Evolutionary conservation across 164 flowering plant species (phyloP).

Genomic region (Vitis riparia): DNA sequence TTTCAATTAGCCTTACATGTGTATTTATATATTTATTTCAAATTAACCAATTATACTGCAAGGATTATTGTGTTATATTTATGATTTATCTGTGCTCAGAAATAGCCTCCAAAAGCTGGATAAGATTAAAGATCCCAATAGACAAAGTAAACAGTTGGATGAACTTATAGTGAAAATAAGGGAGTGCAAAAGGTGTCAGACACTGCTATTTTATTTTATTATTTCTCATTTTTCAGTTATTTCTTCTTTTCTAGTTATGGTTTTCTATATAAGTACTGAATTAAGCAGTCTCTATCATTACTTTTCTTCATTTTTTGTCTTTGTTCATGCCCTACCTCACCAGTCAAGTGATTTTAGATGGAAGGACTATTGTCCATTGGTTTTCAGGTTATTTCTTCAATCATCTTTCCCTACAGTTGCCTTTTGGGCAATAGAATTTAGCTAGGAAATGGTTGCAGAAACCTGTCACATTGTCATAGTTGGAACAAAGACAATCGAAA

Average conservation of each 20-base stretch:
- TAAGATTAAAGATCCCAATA: slow-evolving; percentile 83
- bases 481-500: too few species aligned
- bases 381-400: slow-evolving; percentile 11
- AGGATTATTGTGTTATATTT: not conserved
- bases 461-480: too few species aligned
- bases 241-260: too few species aligned
- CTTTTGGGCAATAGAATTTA: not conserved
- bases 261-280: too few species aligned
- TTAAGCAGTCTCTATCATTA: too few species aligned
- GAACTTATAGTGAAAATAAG: slow-evolving; percentile 94
- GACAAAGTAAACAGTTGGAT: slow-evolving; percentile 93
- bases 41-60: not conserved
- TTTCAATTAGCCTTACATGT: too few species aligned
- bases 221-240: not conserved
- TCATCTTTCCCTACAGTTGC: not conserved
- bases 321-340: too few species aligned
- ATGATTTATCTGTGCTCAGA: slow-evolving; percentile 33
- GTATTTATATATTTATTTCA: too few species aligned
- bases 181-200: slow-evolving; percentile 76
- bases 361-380: too few species aligned
- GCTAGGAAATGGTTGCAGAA: too few species aligned
- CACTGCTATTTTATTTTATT: not conserved
- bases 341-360: too few species aligned
- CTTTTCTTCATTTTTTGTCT: too few species aligned
- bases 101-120: slow-evolving; percentile 98